Percentiles rank a stretch among this genome's conserved stretches.
Conservation (phyloP, 2,329 filamentous ascomycete species). For the Cytospora piceicola region DNA sequence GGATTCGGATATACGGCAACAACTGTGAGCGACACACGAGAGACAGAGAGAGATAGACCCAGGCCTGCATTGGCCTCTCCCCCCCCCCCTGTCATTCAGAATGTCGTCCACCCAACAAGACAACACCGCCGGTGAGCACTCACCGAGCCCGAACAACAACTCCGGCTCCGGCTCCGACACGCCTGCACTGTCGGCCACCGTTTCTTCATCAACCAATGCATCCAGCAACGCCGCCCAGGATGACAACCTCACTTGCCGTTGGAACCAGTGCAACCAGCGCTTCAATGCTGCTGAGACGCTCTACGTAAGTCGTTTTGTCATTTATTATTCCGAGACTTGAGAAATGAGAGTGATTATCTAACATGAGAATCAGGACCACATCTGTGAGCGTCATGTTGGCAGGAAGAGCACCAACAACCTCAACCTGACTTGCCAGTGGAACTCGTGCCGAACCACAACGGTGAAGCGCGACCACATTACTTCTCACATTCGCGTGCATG, state of each 20-base stretch:
- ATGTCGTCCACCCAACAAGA: conserved; percentile 28
- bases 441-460: conserved; percentile 91
- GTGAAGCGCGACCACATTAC: conserved; percentile 99
- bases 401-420: conserved; percentile 99
- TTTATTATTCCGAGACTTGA: no score
- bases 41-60: neutral
- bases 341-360: neutral
- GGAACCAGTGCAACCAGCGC: conserved; percentile 62
- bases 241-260: conserved; percentile 64
- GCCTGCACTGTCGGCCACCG: conserved; percentile 56
- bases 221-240: conserved; percentile 48
- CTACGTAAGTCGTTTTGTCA: conserved; percentile 63
- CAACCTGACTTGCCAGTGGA: conserved; percentile 97
- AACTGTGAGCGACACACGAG: neutral
- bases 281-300: conserved; percentile 61
- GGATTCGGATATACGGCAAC: conserved; percentile 20
- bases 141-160: conserved; percentile 47
- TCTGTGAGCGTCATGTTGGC: conserved; percentile 97
- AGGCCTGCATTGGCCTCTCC: conserved; percentile 1
- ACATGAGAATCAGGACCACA: conserved; percentile 72
- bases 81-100: neutral
- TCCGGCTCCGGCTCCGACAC: conserved; percentile 57
- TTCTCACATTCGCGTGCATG: conserved; percentile 96
- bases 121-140: conserved; percentile 34
- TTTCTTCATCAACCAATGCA: conserved; percentile 46